phyloP scores from a whole-genome alignment of 768 basidiomycete species.

The Wakefieldia striispora region DNA sequence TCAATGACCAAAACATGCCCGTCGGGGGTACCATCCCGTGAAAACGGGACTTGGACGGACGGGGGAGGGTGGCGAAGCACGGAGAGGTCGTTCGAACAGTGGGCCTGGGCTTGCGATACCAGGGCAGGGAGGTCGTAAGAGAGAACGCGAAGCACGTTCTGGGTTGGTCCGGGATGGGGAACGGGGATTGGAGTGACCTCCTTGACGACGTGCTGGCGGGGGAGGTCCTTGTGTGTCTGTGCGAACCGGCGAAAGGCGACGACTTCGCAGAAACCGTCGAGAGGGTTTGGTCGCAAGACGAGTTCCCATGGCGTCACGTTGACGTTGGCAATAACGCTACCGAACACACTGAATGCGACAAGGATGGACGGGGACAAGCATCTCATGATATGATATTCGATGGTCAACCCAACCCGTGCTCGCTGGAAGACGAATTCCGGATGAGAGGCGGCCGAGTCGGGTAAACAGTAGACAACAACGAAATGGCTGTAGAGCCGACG shows the following conservation, averaged over 20 bases:
- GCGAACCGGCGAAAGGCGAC: conserved; percentile 19
- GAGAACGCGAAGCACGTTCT: conserved; percentile 16
- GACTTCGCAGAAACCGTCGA: conserved; percentile 14
- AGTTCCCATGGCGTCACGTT: conserved; percentile 62
- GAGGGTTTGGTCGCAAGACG: conserved; percentile 17
- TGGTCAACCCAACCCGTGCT: too few species aligned
- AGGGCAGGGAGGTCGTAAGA: conserved; percentile 19
- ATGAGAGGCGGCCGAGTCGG: not conserved
- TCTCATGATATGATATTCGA: conserved; percentile 11
- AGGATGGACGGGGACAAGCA: not conserved
- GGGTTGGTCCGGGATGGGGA: conserved; percentile 3
- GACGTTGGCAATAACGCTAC: not conserved
- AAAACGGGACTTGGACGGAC: conserved; percentile 12
- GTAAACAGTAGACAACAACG: conserved; percentile 7
- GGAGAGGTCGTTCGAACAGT: conserved; percentile 25
- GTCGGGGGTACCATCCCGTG: not conserved
- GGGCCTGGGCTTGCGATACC: conserved; percentile 16
- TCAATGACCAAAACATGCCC: conserved; percentile 6
- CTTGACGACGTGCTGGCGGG: conserved; percentile 6
- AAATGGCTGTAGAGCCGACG: not conserved
- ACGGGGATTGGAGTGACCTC: conserved; percentile 10
- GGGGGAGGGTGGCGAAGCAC: not conserved
- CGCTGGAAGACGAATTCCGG: not conserved
- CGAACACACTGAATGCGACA: conserved; percentile 2
- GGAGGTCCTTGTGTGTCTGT: conserved; percentile 22